Evolutionary conservation across 108 stramenopile genomes (phyloP), one percentile per base, ranked within the genome.

Genomic region (Fragilariopsis cylindrus): DNA sequence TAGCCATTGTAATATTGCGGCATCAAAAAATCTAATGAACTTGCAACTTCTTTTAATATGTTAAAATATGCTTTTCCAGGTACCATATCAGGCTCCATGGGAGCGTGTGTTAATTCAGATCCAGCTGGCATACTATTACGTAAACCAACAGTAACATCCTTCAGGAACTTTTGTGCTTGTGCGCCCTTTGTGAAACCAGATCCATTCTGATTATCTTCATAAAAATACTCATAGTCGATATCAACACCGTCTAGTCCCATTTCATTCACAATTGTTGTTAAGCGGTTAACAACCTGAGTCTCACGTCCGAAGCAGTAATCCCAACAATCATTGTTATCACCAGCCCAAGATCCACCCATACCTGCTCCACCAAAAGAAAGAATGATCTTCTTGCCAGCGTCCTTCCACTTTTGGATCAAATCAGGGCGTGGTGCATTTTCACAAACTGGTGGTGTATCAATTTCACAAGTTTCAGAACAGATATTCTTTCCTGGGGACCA

Each of bases 151-250:
- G 85, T 86, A 8, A 86, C 45, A n/a, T 70, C 60, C 52, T 42
- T 42, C 12, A 86, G 44, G 55, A 86, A 86, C 44, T 60, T 76
- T 65, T 79, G 80, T 30, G 85, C 85, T 73, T 82, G 53, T 19
- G 49, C 11, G 4, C 75, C 79, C 19, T 77, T 74, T 7, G 12
- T 69, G 48, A 80, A 78, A 19, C 56, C 57, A 40, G 70, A 73
- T 12, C 46, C 60, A 42, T 73, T 69, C 57, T 80, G 79, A 0
- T 71, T 48, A 65, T 76, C 72, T 56, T 85, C 83, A 60, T 85
- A 85, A 68, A 86, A 89, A 66, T 89, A 89, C 52, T 89, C 88
- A 70, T 87, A 89, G 73, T 89, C 88, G 56, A 89, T 85, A 48
- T 89, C 88, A 4, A 89, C 65, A 11, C 88, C 86, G 48, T 87